A percentile compares a stretch with the other conserved stretches of the same genome.
Evolutionary conservation across 768 basidiomycete genomes (phyloP).

Genomic region (Mycena alexandri): DNA sequence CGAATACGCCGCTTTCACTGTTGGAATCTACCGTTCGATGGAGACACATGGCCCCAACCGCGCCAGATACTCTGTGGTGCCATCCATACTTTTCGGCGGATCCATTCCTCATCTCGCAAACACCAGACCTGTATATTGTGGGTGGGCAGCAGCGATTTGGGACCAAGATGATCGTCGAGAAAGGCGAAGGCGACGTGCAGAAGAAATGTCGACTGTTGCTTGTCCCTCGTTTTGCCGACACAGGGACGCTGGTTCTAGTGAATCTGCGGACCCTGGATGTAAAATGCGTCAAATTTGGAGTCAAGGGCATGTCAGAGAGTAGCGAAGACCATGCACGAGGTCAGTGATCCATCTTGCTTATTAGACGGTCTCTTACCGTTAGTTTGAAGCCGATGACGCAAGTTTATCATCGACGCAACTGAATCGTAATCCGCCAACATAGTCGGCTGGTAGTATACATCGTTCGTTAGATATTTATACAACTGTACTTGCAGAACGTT

Average conservation of each 20-base stretch:
- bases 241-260: constrained; percentile 83
- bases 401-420: constrained; percentile 1
- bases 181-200: constrained; percentile 47
- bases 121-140: constrained; percentile 93
- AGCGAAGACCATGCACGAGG: constrained; percentile 22
- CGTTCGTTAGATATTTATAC: constrained; percentile 16
- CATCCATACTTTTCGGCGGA: constrained; percentile 91
- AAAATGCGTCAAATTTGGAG: constrained; percentile 68
- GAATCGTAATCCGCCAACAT: neutral
- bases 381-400: constrained; percentile 1
- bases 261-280: constrained; percentile 84
- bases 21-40: constrained; percentile 87
- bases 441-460: neutral
- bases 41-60: constrained; percentile 98
- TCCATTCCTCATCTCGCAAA: constrained; percentile 89
- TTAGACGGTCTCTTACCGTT: neutral
- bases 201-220: constrained; percentile 79
- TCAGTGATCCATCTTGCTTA: neutral
- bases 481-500: constrained; percentile 12
- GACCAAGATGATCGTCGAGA: constrained; percentile 72
- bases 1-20: constrained; percentile 79
- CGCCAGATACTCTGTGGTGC: constrained; percentile 98
- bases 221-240: constrained; percentile 84
- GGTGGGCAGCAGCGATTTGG: constrained; percentile 90
- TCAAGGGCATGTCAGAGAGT: constrained; percentile 57